A percentile compares a stretch with the other conserved stretches of the same genome.
Conservation (phyloP, 2,329 filamentous ascomycete genomes). For the Apiospora sp. region DNA sequence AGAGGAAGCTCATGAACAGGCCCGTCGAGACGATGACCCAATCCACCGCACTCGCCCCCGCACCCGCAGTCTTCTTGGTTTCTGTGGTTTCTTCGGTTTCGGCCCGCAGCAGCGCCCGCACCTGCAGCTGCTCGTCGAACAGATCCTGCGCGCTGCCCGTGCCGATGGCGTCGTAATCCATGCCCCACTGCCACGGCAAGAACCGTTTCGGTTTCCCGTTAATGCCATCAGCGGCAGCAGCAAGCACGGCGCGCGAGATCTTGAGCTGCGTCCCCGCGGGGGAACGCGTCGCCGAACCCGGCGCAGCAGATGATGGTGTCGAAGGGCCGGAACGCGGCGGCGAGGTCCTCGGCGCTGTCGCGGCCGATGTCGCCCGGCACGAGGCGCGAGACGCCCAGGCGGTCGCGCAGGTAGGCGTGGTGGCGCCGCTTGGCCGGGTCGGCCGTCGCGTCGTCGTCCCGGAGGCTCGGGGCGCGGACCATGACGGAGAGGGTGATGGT, state of each 20-base stretch:
- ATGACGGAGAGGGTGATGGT: slow-evolving; percentile 57
- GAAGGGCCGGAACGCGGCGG: slow-evolving; percentile 52
- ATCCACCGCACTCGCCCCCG: slow-evolving; percentile 42
- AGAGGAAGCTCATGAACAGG: slow-evolving; percentile 75
- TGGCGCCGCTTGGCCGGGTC: slow-evolving; percentile 47
- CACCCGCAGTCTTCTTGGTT: accelerated
- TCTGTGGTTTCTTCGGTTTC: too few species aligned
- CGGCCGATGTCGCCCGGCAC: slow-evolving; percentile 52
- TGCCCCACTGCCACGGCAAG: slow-evolving; percentile 78
- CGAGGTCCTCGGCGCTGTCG: slow-evolving; percentile 47
- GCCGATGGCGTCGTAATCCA: slow-evolving; percentile 74
- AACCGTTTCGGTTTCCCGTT: slow-evolving; percentile 48
- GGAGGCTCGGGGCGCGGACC: slow-evolving; percentile 57
- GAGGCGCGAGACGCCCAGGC: slow-evolving; percentile 47
- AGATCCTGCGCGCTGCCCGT: slow-evolving; percentile 66
- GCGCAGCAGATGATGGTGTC: slow-evolving; percentile 66
- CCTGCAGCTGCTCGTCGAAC: slow-evolving; percentile 73
- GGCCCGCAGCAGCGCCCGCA: slow-evolving; percentile 58
- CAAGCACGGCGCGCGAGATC: slow-evolving; percentile 60
- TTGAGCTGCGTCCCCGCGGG: slow-evolving; percentile 65
- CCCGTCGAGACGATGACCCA: slow-evolving; percentile 76
- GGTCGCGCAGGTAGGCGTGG: slow-evolving; percentile 42
- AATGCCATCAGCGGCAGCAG: slow-evolving; percentile 43
- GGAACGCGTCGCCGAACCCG: slow-evolving; percentile 60
- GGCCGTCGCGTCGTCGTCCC: slow-evolving; percentile 36